Conservation (phyloP, 345 rosid genomes). For the Noccaea caerulescens region DNA sequence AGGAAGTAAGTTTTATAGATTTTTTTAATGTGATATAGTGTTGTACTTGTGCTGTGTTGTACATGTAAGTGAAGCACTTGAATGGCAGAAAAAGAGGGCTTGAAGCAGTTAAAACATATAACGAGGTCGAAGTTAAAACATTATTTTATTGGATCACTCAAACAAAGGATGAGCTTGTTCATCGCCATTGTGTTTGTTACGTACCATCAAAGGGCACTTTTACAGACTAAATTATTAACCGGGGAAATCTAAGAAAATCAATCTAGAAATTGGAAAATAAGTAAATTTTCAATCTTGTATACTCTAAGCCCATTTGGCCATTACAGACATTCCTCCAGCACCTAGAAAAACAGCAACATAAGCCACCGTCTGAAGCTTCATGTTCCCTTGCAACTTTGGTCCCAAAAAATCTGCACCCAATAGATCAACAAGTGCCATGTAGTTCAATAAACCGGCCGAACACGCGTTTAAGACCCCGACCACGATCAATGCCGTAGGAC, state of each 20-base stretch:
- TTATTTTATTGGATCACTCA: conserved; percentile 5
- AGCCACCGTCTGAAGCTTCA: conserved; percentile 43
- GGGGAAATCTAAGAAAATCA: background rate
- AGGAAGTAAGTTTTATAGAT: too few relatives aligned
- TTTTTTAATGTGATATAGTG: too few relatives aligned
- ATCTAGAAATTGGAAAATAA: background rate
- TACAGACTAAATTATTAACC: background rate
- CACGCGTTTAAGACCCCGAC: conserved; percentile 48
- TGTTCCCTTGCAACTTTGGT: conserved; percentile 48
- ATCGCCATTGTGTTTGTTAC: background rate
- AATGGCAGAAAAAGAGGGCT: too few relatives aligned
- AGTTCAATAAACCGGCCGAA: conserved; percentile 49
- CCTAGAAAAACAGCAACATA: conserved; percentile 47
- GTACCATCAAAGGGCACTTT: background rate
- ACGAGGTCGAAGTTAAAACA: background rate
- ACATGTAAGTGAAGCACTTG: too few relatives aligned
- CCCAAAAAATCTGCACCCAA: conserved; percentile 53
- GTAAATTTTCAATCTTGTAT: background rate
- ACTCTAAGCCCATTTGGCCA: conserved; percentile 52
- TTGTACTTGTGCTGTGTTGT: too few relatives aligned
- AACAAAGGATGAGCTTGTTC: background rate
- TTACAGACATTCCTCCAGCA: conserved; percentile 48
- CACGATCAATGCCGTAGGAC: conserved; percentile 51
- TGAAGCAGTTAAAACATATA: background rate
- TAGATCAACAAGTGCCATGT: conserved; percentile 55